Conservation (phyloP, 768 basidiomycete genomes). For the Kwoniella sp. region DNA sequence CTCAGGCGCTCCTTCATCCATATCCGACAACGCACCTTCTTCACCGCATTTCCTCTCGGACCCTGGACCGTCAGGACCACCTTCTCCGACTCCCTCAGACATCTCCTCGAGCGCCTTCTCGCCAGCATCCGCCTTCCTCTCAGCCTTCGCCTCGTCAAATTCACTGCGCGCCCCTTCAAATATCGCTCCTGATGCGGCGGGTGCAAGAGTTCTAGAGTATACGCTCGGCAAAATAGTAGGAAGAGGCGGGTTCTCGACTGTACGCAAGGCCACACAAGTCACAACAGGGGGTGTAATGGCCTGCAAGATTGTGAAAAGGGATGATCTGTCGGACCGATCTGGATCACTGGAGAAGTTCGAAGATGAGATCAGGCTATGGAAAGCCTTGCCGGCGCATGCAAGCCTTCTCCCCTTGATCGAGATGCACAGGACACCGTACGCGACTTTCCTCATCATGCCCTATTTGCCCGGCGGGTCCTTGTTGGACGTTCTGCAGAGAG, state of each 20-base stretch:
- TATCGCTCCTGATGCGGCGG: slow-evolving; percentile 64
- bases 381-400: slow-evolving; percentile 46
- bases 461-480: slow-evolving; percentile 52
- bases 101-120: slow-evolving; percentile 47
- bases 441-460: slow-evolving; percentile 55
- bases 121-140: slow-evolving; percentile 55
- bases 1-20: slow-evolving; percentile 16
- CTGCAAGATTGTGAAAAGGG: slow-evolving; percentile 72
- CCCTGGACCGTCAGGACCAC: slow-evolving; percentile 36
- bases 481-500: slow-evolving; percentile 52
- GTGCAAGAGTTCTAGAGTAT: slow-evolving; percentile 70
- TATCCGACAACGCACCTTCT: slow-evolving; percentile 11
- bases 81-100: slow-evolving; percentile 38
- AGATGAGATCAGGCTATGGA: slow-evolving; percentile 51
- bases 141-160: slow-evolving; percentile 43
- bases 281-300: slow-evolving; percentile 71
- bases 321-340: slow-evolving; percentile 53
- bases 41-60: slow-evolving; percentile 32
- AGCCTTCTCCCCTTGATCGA: slow-evolving; percentile 51
- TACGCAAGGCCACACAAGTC: slow-evolving; percentile 68
- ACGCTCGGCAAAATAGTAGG: slow-evolving; percentile 75
- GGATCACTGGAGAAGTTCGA: slow-evolving; percentile 56
- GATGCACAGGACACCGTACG: slow-evolving; percentile 43
- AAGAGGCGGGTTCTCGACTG: slow-evolving; percentile 77
- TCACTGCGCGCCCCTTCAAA: slow-evolving; percentile 29